Conservation (phyloP, 352 stramenopile species). For the Hyaloperonospora brassicae region DNA sequence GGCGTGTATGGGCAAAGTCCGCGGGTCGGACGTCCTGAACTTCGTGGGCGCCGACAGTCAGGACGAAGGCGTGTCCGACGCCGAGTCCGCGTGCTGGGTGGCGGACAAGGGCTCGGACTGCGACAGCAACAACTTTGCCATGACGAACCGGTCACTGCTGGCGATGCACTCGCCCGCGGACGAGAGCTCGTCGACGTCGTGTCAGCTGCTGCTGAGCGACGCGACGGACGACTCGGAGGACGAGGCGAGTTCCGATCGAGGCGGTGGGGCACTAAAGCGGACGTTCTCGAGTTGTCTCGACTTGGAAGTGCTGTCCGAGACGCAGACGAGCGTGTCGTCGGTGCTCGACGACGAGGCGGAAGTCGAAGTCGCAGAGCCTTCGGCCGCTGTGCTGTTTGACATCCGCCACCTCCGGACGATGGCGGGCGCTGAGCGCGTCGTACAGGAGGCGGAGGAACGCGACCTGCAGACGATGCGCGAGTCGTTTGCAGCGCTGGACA, state of each 20-base stretch:
- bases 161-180: slow-evolving; percentile 12
- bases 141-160: slow-evolving; percentile 10
- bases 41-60: slow-evolving; percentile 19
- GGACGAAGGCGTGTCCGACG: slow-evolving; percentile 27
- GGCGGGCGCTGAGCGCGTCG: slow-evolving; percentile 28
- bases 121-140: slow-evolving; percentile 7
- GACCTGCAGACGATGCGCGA: slow-evolving; percentile 27
- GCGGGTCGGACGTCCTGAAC: slow-evolving; percentile 18
- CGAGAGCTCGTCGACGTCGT: slow-evolving; percentile 7
- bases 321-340: slow-evolving; percentile 29
- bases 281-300: slow-evolving; percentile 16
- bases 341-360: slow-evolving; percentile 19
- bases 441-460: slow-evolving; percentile 28
- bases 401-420: slow-evolving; percentile 31
- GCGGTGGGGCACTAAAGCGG: slow-evolving; percentile 4
- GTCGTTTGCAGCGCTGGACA: slow-evolving; percentile 26
- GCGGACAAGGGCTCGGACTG: slow-evolving; percentile 22
- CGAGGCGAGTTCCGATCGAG: slow-evolving; percentile 7
- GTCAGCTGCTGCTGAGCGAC: slow-evolving; percentile 3
- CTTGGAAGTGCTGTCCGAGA: slow-evolving; percentile 23
- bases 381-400: slow-evolving; percentile 27
- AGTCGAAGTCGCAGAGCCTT: slow-evolving; percentile 13
- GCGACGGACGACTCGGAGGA: slow-evolving; percentile 10
- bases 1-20: slow-evolving; percentile 45
- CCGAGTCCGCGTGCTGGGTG: slow-evolving; percentile 26